Evolutionary conservation across 2,329 filamentous ascomycete genomes (phyloP).

Genomic region (Aspergillus sp.): DNA sequence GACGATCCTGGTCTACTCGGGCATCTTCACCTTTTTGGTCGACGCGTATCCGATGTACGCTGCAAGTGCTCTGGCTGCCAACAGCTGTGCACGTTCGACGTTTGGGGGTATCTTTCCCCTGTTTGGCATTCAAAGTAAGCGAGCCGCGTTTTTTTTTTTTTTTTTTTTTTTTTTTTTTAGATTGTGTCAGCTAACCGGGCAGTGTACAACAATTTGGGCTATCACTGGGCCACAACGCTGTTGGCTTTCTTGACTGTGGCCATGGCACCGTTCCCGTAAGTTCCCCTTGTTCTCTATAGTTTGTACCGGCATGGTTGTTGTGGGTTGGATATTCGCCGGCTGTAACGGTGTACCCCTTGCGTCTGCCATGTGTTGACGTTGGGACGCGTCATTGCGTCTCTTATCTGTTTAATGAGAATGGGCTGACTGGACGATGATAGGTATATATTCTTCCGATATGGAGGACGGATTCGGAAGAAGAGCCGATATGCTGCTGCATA

Average conservation of each 20-base stretch:
- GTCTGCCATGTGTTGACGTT: too few relatives aligned
- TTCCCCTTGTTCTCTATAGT: constrained; percentile 8
- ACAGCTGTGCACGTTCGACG: constrained; percentile 72
- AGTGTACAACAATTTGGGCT: constrained; percentile 48
- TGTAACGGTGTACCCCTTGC: neutral
- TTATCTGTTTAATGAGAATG: neutral
- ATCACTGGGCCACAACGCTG: constrained; percentile 46
- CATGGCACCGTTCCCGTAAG: constrained; percentile 48
- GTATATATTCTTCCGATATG: constrained; percentile 45
- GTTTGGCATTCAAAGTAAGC: constrained; percentile 61
- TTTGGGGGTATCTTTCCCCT: constrained; percentile 79
- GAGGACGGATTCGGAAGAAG: constrained; percentile 39
- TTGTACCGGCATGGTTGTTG: constrained; percentile 7
- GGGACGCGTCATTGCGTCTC: too few relatives aligned
- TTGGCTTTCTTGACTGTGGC: constrained; percentile 43
- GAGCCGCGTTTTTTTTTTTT: too few relatives aligned
- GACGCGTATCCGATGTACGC: constrained; percentile 52
- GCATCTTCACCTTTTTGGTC: constrained; percentile 85
- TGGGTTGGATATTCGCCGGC: neutral
- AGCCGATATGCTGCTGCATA: constrained; percentile 38
- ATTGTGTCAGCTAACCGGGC: constrained; percentile 17
- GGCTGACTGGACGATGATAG: constrained; percentile 18
- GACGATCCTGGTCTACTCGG: constrained; percentile 73
- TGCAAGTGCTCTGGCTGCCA: constrained; percentile 70
- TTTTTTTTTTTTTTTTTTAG: too few relatives aligned